These are phyloP conservation scores for Xerocomus minutiporus DNA, from an alignment of 1,284 basidiomycete genomes.

Conservation along the genomic window DNA sequence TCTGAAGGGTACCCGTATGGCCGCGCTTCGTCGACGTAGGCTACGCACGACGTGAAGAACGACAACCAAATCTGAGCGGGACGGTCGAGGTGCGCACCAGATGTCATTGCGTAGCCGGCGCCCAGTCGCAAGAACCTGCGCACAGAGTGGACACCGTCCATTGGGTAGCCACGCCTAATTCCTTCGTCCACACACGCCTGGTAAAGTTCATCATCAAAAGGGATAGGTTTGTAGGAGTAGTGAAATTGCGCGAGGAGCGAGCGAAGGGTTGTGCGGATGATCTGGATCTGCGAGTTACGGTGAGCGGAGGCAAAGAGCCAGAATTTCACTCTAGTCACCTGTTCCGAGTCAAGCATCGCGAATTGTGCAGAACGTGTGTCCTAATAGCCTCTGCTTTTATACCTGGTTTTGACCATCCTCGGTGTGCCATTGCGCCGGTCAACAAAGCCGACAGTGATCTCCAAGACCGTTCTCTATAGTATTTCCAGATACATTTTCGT, in stretches of 20 bases:
- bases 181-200: conserved; percentile 12
- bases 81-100: conserved; percentile 3
- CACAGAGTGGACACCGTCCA: background rate
- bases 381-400: background rate
- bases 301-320: too few species aligned
- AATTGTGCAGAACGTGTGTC: background rate
- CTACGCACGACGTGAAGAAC: conserved; percentile 23
- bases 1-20: conserved; percentile 10
- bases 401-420: background rate
- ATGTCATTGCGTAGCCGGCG: conserved; percentile 5
- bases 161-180: conserved; percentile 6
- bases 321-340: background rate
- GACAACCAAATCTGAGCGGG: conserved; percentile 15
- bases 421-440: background rate
- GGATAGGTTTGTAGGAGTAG: background rate
- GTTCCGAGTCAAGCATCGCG: background rate
- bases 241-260: conserved; percentile 4
- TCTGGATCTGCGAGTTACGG: conserved; percentile 3
- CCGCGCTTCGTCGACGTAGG: conserved; percentile 28
- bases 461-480: too few species aligned
- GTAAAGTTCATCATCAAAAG: conserved; percentile 3
- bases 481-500: too few species aligned
- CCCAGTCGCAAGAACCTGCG: conserved; percentile 1
- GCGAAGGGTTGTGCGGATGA: conserved; percentile 1
- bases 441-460: too few species aligned